Evolutionary conservation across 2,329 filamentous ascomycete genomes (phyloP), one percentile per base, ranked within the genome.

Genomic region (Nakataea oryzae): DNA sequence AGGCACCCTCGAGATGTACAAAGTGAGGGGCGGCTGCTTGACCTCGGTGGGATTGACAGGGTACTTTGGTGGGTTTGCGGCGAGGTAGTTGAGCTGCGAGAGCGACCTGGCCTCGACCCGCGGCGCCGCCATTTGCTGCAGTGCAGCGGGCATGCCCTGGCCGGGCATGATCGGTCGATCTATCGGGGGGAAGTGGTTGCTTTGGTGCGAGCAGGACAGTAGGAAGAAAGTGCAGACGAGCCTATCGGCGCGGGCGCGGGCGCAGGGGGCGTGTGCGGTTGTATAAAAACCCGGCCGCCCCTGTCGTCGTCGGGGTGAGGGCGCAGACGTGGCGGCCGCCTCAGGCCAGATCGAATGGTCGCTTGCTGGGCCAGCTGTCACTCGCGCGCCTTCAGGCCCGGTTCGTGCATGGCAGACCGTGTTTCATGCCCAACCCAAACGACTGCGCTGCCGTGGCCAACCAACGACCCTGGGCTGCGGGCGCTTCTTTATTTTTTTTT

Each of bases 1-100:
- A 1, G 95, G 95, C 0, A 99, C 93, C 67, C 93, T 82, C 47
- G 93, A 91, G 67, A 99, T 96, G 75, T 99, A 99, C 54, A 99
- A 82, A 2, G 87, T 86, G 60, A 97, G 74, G 4, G 91, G 86
- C 59, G 91, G 85, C 65, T 87, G 83, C 65, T 79, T 83, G 68
- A 82, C 77, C 67, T 88, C 86, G 3, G 86, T 84, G 6, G 90
- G 89, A 70, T 90, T 90, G 69, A 88, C 83, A 59, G 91, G 91
- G 73, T 96, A 95, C 68, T 87, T 83, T 58, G 95, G 93, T 55
- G 93, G 95, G 69, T 96, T 91, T 60, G 89, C 84, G 65, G 95
- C 93, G 65, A 97, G 83, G 55, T 83, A 78, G 66, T 91, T 95
- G 66, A 99, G 82, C 61, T 86, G 81, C 61, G 89, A 89, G 57